Base-by-base conservation (phyloP, 2,329 filamentous ascomycete species). In the Diaporthe vaccinii region DNA sequence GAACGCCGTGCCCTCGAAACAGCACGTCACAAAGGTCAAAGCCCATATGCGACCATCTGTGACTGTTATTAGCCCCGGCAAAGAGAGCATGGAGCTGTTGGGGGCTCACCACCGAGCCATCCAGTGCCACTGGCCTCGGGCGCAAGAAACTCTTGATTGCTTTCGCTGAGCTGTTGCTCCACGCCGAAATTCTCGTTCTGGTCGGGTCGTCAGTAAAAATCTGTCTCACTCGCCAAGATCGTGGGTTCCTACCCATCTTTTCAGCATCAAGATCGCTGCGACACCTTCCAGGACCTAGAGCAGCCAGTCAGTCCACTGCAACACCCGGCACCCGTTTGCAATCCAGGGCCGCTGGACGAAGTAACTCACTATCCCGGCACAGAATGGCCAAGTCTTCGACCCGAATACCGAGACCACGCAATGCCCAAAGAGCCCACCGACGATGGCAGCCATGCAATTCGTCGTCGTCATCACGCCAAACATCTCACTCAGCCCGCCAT, bases 371-470 rank as follows among this genome's bases (percentile, higher is more conserved):
- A 85, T 80, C 0, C 86, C 84, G 5, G 84, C 82, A 78, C 90
- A 81, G 82, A 90, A 88, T 0, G 88, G 89, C 46, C 85, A 84
- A 51, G 84, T 85, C 77, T 87, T 88, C 2, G 88, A 89, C 31
- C 85, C 85, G 3, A 86, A 82, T 15, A 81, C 77, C 31, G 82
- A 80, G 4, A 90, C 88, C 36, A 90, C 81, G 78, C 84, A 86
- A 75, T 90, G 86, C 4, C 86, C 86, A 41, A 87, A 79, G 0
- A 90, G 83, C 2, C 89, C 89, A 0, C 87, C 84, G 7, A 85
- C 74, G 68, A 91, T 89, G 0, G 89, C 89, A 67, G 88, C 86
- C 31, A 89, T 84, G 46, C 88, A 88, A 78, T 89, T 91, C 28
- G 86, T 77, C 2, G 84, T 87, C 5, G 87, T 87, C 85, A 88